These are phyloP conservation scores for Iberis pinnata DNA, from an alignment of 345 rosid genomes.

Conservation along the genomic window DNA sequence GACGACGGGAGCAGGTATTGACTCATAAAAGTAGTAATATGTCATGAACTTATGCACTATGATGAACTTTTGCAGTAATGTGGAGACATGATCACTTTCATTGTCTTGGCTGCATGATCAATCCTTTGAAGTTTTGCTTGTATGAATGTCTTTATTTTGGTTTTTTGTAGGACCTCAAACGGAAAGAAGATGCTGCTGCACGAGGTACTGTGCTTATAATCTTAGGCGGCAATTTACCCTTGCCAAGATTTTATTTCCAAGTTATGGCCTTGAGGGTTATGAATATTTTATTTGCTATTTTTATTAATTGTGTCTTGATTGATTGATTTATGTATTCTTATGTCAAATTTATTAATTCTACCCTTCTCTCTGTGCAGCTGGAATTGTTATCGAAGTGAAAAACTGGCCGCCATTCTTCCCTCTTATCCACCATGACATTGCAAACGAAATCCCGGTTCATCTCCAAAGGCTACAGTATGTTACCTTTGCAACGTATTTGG, in stretches of 20 bases:
- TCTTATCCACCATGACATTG: constrained; percentile 79
- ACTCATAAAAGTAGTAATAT: neutral
- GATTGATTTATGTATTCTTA: neutral
- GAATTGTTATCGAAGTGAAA: constrained; percentile 65
- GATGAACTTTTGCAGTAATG: neutral
- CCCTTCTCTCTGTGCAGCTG: constrained; percentile 42
- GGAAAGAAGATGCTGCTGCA: constrained; percentile 94
- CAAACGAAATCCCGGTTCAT: constrained; percentile 75
- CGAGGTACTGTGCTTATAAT: constrained; percentile 44
- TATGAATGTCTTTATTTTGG: constrained; percentile 15
- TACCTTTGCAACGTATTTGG: constrained; percentile 65
- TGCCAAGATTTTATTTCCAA: neutral
- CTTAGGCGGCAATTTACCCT: neutral
- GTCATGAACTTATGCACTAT: constrained; percentile 5
- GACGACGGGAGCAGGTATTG: constrained; percentile 80
- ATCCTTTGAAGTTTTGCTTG: neutral
- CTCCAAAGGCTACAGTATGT: constrained; percentile 71
- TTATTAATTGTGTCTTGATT: neutral
- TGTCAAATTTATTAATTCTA: neutral
- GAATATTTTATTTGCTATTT: neutral
- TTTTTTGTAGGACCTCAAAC: constrained; percentile 57
- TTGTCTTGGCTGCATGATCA: neutral
- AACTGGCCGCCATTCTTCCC: constrained; percentile 92
- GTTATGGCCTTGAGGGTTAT: neutral
- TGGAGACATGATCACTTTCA: neutral